A percentile compares a stretch with the other conserved stretches of the same genome.
phyloP scores from a whole-genome alignment of 148 eudicot species.

The Talinum fruticosum region DNA sequence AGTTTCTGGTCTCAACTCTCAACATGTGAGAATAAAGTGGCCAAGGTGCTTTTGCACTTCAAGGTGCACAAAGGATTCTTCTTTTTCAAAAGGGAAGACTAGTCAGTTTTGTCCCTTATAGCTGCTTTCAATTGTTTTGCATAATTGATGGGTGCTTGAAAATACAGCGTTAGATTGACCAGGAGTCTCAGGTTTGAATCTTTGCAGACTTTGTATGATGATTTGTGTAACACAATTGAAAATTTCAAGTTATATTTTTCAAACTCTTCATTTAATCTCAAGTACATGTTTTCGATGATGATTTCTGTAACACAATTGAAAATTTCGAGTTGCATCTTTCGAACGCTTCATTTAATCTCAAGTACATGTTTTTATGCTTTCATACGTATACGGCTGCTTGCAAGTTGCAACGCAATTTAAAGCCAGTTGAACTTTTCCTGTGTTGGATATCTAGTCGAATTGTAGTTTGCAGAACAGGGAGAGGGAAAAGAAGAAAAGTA shows the following conservation, averaged over 20 bases:
- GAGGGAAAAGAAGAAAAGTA: background rate
- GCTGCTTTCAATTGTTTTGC: constrained; percentile 14
- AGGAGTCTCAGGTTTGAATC: background rate
- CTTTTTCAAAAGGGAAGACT: constrained; percentile 41
- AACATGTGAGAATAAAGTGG: constrained; percentile 45
- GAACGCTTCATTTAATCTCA: background rate
- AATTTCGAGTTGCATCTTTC: background rate
- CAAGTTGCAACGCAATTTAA: background rate
- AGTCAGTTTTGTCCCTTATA: constrained; percentile 41
- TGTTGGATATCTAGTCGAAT: background rate
- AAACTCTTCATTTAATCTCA: background rate
- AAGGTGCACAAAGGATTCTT: constrained; percentile 38
- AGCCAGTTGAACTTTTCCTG: background rate
- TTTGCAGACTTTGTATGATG: background rate
- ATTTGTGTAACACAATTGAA: background rate
- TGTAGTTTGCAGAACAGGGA: background rate
- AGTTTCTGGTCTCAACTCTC: constrained; percentile 26
- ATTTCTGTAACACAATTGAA: background rate
- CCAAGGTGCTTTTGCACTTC: constrained; percentile 37
- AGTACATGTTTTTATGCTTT: background rate
- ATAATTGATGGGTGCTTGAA: constrained; percentile 16
- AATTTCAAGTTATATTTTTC: background rate
- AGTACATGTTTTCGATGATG: background rate
- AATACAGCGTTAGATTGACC: constrained; percentile 10
- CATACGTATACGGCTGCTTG: too few relatives aligned